Evolutionary conservation across 495 filamentous ascomycete species (phyloP), one percentile per base, ranked within the genome.

Genomic region (Podospora pseudopauciseta): DNA sequence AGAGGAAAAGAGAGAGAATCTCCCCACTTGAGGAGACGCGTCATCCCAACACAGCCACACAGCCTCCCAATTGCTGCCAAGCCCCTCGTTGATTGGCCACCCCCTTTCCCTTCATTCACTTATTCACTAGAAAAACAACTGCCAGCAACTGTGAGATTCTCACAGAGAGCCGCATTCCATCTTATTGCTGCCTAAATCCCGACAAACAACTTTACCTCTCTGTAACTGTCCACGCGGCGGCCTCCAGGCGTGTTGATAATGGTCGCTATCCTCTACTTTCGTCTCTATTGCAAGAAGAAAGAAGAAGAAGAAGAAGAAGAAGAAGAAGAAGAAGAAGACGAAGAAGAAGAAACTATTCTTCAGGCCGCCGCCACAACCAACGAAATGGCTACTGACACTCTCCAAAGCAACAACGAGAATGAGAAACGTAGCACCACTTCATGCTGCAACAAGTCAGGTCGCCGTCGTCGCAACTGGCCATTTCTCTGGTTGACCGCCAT

Each of bases 201-300:
- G 18, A 18, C 39, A 23, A 23, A 23, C 23, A 23, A 49, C 39
- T 49, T 49, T 49, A 49, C 39, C 19, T 56, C 19, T 26, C 18
- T 20, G 18, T n/a, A 20, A 11, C 23, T 19, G 55, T 58, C 55
- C 55, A n/a, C 55, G 55, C 23, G 55, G 55, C 55, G 55, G 55
- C n/a, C 55, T 56, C 55, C 55, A 58, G 55, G n/a, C 55, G 19
- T n/a, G 54, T 26, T 58, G 9, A 58, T 26, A 58, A 58, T 58
- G 55, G 55, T 58, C 55, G 55, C 55, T 19, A 58, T 58, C 19
- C 55, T 58, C 55, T 58, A 58, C 55, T 58, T 58, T 26, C 55
- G 55, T 5, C 55, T 58, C 55, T 58, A 58, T 58, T 58, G 55
- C 55, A 58, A 23, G n/a, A 58, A 58, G 23, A n/a, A 58, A 58